Evolutionary conservation across 2,329 filamentous ascomycete species (phyloP).

Genomic region (Aspergillus nomiae): DNA sequence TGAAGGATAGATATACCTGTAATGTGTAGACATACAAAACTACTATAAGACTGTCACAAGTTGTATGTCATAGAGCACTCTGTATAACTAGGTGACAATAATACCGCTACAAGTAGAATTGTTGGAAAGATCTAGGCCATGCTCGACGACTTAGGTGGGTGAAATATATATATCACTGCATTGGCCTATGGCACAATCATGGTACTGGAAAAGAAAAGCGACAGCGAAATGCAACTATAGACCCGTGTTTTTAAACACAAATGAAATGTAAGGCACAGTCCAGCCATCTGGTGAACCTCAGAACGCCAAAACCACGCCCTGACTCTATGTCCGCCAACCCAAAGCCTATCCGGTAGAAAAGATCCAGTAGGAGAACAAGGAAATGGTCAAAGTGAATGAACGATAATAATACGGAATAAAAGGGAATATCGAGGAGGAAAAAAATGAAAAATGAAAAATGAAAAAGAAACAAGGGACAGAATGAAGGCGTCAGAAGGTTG

Average conservation of each 20-base stretch:
- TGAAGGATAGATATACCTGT: background rate
- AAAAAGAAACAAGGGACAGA: slow-evolving; percentile 4
- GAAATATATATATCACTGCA: slow-evolving; percentile 13
- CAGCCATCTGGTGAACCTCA: slow-evolving; percentile 8
- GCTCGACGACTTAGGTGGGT: background rate
- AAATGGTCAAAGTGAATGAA: slow-evolving; percentile 3
- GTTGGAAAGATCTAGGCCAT: background rate
- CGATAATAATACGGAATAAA: slow-evolving; percentile 3
- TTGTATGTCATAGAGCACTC: background rate
- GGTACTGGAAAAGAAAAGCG: slow-evolving; percentile 8
- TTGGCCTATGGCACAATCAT: slow-evolving; percentile 8
- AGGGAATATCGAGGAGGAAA: background rate
- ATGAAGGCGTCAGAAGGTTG: background rate
- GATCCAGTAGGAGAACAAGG: slow-evolving; percentile 6
- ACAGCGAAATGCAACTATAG: background rate
- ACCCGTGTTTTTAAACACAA: background rate
- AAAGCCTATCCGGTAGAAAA: slow-evolving; percentile 10
- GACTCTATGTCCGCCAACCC: slow-evolving; percentile 17
- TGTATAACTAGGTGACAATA: no score
- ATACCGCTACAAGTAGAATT: background rate
- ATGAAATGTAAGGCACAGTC: slow-evolving; percentile 8
- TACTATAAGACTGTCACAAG: background rate
- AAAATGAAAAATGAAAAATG: slow-evolving; percentile 1
- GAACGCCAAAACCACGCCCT: slow-evolving; percentile 21
- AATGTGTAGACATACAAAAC: background rate